phyloP scores from a whole-genome alignment of 768 basidiomycete species.

The Tricholoma hemisulphureum region DNA sequence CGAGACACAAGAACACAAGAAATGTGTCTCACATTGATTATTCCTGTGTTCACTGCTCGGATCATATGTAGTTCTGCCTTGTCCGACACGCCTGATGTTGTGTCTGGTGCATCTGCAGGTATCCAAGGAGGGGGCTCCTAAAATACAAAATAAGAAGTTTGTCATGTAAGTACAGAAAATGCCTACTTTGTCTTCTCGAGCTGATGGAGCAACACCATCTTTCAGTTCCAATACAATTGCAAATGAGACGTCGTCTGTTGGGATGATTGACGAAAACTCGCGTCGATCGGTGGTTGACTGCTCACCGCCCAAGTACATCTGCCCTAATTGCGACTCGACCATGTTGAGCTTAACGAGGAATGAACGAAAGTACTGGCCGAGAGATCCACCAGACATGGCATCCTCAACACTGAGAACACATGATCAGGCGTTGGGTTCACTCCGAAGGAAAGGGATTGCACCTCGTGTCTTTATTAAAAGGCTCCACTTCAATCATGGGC shows the following conservation, averaged over 20 bases:
- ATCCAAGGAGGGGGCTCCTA: slow-evolving; percentile 79
- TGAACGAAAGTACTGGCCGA: slow-evolving; percentile 77
- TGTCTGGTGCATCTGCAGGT: slow-evolving; percentile 67
- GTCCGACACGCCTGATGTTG: slow-evolving; percentile 64
- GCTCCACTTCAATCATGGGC: slow-evolving; percentile 71
- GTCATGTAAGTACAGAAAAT: slow-evolving; percentile 22
- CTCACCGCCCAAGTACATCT: slow-evolving; percentile 54
- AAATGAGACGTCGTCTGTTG: slow-evolving; percentile 70
- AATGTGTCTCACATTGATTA: slow-evolving; percentile 60
- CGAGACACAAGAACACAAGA: not conserved
- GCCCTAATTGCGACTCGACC: slow-evolving; percentile 70
- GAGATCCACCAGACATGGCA: slow-evolving; percentile 61
- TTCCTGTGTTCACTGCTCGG: slow-evolving; percentile 79
- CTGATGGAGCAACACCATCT: slow-evolving; percentile 59
- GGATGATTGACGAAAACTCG: too few relatives aligned
- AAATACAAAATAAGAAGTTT: not conserved
- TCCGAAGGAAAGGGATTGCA: slow-evolving; percentile 21
- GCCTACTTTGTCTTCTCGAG: slow-evolving; percentile 39
- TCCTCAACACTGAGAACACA: slow-evolving; percentile 55
- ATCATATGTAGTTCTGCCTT: slow-evolving; percentile 71
- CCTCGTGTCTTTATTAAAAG: slow-evolving; percentile 70
- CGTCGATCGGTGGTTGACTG: not conserved
- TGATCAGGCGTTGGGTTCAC: not conserved
- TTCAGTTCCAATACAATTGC: slow-evolving; percentile 79
- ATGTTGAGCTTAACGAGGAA: slow-evolving; percentile 79